Evolutionary conservation across 164 flowering plant genomes (phyloP).

Genomic region (Berberis vulgaris): DNA sequence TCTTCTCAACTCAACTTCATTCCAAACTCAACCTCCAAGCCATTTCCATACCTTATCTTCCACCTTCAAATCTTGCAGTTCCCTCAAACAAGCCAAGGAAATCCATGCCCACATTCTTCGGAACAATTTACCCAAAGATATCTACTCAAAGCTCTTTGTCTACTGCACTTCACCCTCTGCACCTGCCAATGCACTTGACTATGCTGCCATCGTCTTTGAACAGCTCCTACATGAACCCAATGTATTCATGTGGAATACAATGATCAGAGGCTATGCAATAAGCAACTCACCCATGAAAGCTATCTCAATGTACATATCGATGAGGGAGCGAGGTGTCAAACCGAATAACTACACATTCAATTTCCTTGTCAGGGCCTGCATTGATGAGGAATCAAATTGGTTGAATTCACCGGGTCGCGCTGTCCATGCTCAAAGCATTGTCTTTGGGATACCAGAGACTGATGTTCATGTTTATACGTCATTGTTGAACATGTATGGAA

Average conservation of each 20-base stretch:
- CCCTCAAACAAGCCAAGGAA: slow-evolving; percentile 18
- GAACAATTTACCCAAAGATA: neutral
- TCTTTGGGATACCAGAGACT: slow-evolving; percentile 17
- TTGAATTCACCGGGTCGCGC: slow-evolving; percentile 9
- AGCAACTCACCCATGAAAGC: slow-evolving; percentile 2
- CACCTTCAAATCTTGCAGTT: slow-evolving; percentile 7
- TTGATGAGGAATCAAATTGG: neutral
- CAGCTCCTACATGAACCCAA: slow-evolving; percentile 8
- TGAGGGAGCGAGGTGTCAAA: slow-evolving; percentile 10
- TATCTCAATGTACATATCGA: slow-evolving; percentile 5
- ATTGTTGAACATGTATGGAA: slow-evolving; percentile 18
- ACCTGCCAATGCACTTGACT: slow-evolving; percentile 2
- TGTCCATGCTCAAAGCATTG: slow-evolving; percentile 18
- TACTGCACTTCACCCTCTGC: slow-evolving; percentile 8
- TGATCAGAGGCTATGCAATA: slow-evolving; percentile 16
- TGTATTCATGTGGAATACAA: slow-evolving; percentile 17
- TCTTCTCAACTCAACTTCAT: neutral
- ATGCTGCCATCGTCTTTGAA: slow-evolving; percentile 13
- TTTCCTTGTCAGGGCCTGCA: slow-evolving; percentile 17
- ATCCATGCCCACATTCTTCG: slow-evolving; percentile 20
- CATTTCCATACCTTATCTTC: slow-evolving; percentile 1
- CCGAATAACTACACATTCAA: slow-evolving; percentile 26
- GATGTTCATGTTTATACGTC: slow-evolving; percentile 20
- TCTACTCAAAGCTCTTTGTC: slow-evolving; percentile 14
- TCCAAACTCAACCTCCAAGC: neutral